Evolutionary conservation across 306 rosid genomes (phyloP).

Genomic region (Gastrolobium bilobum): DNA sequence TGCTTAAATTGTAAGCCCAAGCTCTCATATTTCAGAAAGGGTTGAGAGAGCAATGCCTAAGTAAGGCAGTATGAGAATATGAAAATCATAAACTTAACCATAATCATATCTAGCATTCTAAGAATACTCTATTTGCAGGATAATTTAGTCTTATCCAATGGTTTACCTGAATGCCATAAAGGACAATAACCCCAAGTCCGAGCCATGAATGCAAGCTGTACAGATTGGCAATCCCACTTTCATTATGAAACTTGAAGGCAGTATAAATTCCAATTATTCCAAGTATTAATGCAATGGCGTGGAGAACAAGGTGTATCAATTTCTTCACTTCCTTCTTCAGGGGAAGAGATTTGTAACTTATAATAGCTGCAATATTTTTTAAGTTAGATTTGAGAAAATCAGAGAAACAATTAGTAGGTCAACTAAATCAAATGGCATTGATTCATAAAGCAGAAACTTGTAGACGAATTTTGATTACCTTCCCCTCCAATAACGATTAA

Average conservation of each 20-base stretch:
- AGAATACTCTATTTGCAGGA: not conserved
- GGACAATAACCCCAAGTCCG: conserved; percentile 76
- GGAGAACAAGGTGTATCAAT: conserved; percentile 77
- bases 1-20: not conserved
- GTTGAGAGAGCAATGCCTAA: not conserved
- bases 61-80: not conserved
- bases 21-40: not conserved
- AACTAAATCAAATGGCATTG: conserved; percentile 8
- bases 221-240: conserved; percentile 75
- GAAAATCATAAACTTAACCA: conserved; percentile 18
- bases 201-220: conserved; percentile 97
- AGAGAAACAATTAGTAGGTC: not conserved
- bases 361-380: conserved; percentile 74
- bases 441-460: conserved; percentile 35
- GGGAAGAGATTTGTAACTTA: conserved; percentile 80
- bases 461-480: conserved; percentile 60
- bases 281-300: conserved; percentile 69
- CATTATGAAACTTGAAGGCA: conserved; percentile 86
- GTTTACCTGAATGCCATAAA: conserved; percentile 86
- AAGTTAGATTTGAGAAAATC: not conserved
- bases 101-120: conserved; percentile 9
- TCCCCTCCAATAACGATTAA: conserved; percentile 84
- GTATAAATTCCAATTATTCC: conserved; percentile 76
- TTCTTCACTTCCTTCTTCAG: conserved; percentile 81
- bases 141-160: not conserved